Percentiles rank a stretch among this genome's conserved stretches.
Evolutionary conservation across 371 early-diverging fungal genomes (phyloP).

Genomic region (Apophysomyces trapeziformis): DNA sequence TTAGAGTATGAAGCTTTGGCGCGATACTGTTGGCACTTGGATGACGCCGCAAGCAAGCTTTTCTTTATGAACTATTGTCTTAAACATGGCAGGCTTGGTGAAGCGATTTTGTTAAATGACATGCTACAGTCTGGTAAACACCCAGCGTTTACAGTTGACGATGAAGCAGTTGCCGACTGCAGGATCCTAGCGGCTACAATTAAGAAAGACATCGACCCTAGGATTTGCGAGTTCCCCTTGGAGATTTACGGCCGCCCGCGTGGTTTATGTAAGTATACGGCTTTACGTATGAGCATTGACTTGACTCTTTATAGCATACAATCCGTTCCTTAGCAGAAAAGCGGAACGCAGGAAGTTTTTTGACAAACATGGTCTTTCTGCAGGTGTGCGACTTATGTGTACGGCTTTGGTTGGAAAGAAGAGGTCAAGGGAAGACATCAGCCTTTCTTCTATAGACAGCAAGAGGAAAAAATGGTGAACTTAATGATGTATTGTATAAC

Average conservation of each 20-base stretch:
- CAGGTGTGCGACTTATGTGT: background rate
- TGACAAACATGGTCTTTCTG: background rate
- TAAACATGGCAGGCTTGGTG: background rate
- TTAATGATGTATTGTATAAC: too few relatives aligned
- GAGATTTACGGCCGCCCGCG: slow-evolving; percentile 7
- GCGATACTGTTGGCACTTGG: background rate
- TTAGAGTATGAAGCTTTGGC: background rate
- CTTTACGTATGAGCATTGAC: background rate
- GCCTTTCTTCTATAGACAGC: too few relatives aligned
- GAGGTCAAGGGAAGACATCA: background rate
- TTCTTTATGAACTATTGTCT: slow-evolving; percentile 1
- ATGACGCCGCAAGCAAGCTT: background rate
- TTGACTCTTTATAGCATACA: background rate
- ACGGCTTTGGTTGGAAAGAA: background rate
- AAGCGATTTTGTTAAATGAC: background rate
- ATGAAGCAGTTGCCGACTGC: background rate
- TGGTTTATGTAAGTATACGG: background rate
- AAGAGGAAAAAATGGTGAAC: too few relatives aligned
- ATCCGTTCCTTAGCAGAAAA: background rate
- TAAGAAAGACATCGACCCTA: background rate
- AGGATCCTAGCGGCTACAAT: background rate
- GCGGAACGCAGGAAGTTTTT: background rate
- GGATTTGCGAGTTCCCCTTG: background rate
- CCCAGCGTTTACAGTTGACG: background rate
- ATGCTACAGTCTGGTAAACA: background rate